Evolutionary conservation across 768 basidiomycete genomes (phyloP), one percentile per base, ranked within the genome.

Genomic region (Thelephora ganbajun): DNA sequence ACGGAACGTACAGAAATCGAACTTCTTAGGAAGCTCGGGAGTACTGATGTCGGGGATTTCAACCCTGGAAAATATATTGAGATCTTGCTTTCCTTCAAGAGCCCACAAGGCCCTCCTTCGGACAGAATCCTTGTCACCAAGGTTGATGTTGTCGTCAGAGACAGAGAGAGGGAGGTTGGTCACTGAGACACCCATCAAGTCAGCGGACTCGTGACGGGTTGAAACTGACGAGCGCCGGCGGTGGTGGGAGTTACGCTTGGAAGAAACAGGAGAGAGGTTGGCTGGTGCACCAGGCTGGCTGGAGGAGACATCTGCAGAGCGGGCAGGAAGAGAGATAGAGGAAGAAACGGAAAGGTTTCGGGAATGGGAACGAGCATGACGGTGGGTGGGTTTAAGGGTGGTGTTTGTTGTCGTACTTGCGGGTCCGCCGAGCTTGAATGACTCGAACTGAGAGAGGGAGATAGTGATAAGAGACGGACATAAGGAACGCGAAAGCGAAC

Each of bases 161-260:
- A 68, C 66, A 1, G 76, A 73, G 7, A 72, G 56, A 5, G 79
- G 76, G 20, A 87, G 70, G 51, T 80, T 77, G 11, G 83, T 79
- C 35, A 85, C 66, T 19, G 81, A 65, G 11, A 87, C 74, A 22
- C 88, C 87, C 85, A 94, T 92, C 58, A 94, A 68, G 57, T 93
- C 91, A 14, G 88, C 83, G 16, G 88, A 91, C 67, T 94, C 91
- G 54, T 73, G 75, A 51, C 89, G 80, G 35, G 90, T 93, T 9
- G 91, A 89, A 22, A 94, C 87, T 20, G 86, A 89, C 1, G 89
- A 90, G 36, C 78, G 77, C 43, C 91, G 85, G 12, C 77, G 73
- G 56, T 93, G 91, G 55, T 89, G 88, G 0, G 90, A 92, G 50
- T 74, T 74, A 54, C 79, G 82, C 56, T 79, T 82, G 22, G 72